A percentile compares a stretch with the other conserved stretches of the same genome.
These are phyloP conservation scores for Chlamydomonas reinhardtii DNA, from an alignment of 163 green algal species.

Conservation along the genomic window DNA sequence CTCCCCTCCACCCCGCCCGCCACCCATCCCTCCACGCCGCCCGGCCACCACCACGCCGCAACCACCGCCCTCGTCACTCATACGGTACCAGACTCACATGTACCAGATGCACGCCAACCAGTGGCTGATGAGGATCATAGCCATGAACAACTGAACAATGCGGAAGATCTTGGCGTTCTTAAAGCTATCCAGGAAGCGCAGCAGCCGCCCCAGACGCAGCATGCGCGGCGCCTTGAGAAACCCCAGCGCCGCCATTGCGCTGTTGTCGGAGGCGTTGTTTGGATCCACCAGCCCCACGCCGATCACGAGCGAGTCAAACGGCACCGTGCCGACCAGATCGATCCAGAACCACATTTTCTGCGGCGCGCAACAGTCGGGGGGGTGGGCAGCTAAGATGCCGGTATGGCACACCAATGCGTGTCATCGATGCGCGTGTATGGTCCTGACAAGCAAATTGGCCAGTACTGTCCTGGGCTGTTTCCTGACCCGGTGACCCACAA, in stretches of 20 bases:
- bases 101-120: conserved; percentile 66
- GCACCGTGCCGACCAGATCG: conserved; percentile 44
- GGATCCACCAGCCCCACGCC: conserved; percentile 1
- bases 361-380: too few species aligned
- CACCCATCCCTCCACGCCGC: too few species aligned
- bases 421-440: too few species aligned
- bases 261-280: background rate
- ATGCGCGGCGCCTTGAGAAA: conserved; percentile 75
- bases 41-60: too few species aligned
- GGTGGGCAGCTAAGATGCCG: too few species aligned
- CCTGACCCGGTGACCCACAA: too few species aligned
- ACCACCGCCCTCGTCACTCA: too few species aligned
- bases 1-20: too few species aligned
- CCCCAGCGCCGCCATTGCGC: conserved; percentile 46
- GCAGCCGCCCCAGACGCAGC: conserved; percentile 69
- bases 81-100: conserved; percentile 30
- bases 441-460: too few species aligned
- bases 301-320: conserved; percentile 36
- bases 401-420: too few species aligned
- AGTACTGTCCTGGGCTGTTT: too few species aligned
- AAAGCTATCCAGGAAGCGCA: conserved; percentile 73
- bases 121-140: conserved; percentile 55
- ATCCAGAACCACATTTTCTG: conserved; percentile 50
- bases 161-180: conserved; percentile 74
- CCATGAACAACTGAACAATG: conserved; percentile 39